A percentile compares a stretch with the other conserved stretches of the same genome.
These are phyloP conservation scores for Leptographium procerum DNA, from an alignment of 2,329 filamentous ascomycete species.

Conservation along the genomic window DNA sequence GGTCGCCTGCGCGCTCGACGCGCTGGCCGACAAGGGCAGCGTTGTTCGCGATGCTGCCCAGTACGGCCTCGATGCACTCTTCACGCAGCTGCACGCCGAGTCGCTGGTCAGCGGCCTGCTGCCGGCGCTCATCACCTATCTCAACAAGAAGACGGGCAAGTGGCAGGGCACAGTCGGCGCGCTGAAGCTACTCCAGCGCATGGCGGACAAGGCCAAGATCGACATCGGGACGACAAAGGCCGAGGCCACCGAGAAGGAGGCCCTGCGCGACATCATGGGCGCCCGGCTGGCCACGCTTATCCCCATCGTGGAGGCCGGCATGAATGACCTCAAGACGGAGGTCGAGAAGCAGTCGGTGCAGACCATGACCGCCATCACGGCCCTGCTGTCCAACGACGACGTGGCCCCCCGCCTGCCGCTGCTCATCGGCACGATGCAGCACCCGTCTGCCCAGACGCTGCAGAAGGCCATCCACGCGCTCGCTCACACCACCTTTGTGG, in stretches of 20 bases:
- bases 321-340: constrained; percentile 93
- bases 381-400: constrained; percentile 91
- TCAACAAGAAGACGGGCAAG: constrained; percentile 77
- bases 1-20: constrained; percentile 65
- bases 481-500: constrained; percentile 97
- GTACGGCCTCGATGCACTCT: constrained; percentile 86
- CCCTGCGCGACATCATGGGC: constrained; percentile 84
- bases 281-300: constrained; percentile 77
- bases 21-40: constrained; percentile 77
- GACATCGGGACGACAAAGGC: constrained; percentile 68
- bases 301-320: constrained; percentile 79
- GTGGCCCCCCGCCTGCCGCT: constrained; percentile 85
- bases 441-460: constrained; percentile 76
- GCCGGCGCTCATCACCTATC: constrained; percentile 62
- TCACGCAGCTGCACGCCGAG: constrained; percentile 68
- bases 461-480: constrained; percentile 96
- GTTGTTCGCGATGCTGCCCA: constrained; percentile 86
- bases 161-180: constrained; percentile 95
- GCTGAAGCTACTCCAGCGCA: constrained; percentile 72
- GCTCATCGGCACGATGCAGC: constrained; percentile 87
- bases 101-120: constrained; percentile 73
- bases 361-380: constrained; percentile 84
- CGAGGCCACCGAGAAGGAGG: constrained; percentile 75
- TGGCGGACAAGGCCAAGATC: constrained; percentile 91
- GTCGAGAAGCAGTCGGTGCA: constrained; percentile 80